Evolutionary conservation across 2,329 filamentous ascomycete species (phyloP).

Genomic region (Aureobasidium sp.): DNA sequence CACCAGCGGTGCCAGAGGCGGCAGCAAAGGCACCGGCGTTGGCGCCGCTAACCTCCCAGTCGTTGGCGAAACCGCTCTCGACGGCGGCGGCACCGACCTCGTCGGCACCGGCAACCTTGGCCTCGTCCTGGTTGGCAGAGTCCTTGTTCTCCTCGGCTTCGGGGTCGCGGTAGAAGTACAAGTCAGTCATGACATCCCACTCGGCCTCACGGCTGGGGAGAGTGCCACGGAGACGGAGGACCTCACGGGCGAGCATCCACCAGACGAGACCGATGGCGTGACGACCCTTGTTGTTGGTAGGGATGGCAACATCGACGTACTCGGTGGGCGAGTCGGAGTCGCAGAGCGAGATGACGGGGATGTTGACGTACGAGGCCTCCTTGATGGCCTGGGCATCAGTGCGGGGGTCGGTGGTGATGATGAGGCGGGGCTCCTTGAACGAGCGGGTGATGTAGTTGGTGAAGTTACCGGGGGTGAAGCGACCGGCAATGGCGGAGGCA

Average conservation of each 20-base stretch:
- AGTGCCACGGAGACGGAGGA: slow-evolving; percentile 95
- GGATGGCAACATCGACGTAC: slow-evolving; percentile 99
- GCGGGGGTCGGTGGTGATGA: slow-evolving; percentile 98
- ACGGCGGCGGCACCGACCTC: slow-evolving; percentile 75
- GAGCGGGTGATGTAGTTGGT: slow-evolving; percentile 99
- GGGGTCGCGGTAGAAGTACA: slow-evolving; percentile 99
- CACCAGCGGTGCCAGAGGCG: slow-evolving; percentile 48
- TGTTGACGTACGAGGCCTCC: slow-evolving; percentile 99
- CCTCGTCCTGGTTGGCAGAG: slow-evolving; percentile 68
- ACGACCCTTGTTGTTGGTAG: slow-evolving; percentile 99
- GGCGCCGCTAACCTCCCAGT: slow-evolving; percentile 75
- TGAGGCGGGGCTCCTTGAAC: slow-evolving; percentile 99
- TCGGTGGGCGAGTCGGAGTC: slow-evolving; percentile 99
- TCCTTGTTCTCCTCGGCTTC: slow-evolving; percentile 99
- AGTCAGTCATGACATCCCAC: slow-evolving; percentile 99
- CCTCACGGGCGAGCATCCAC: slow-evolving; percentile 99
- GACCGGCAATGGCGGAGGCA: slow-evolving; percentile 94
- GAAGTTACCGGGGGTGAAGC: slow-evolving; percentile 99
- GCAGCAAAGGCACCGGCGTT: slow-evolving; percentile 61
- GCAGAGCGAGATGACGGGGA: slow-evolving; percentile 97
- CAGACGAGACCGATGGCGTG: slow-evolving; percentile 97
- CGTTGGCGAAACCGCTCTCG: slow-evolving; percentile 69
- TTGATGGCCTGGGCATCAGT: slow-evolving; percentile 99
- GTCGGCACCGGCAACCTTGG: slow-evolving; percentile 74
- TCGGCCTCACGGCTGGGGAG: slow-evolving; percentile 92